These are phyloP conservation scores for Phaeodactylum tricornutum DNA, from an alignment of 108 stramenopile species.

Conservation along the genomic window DNA sequence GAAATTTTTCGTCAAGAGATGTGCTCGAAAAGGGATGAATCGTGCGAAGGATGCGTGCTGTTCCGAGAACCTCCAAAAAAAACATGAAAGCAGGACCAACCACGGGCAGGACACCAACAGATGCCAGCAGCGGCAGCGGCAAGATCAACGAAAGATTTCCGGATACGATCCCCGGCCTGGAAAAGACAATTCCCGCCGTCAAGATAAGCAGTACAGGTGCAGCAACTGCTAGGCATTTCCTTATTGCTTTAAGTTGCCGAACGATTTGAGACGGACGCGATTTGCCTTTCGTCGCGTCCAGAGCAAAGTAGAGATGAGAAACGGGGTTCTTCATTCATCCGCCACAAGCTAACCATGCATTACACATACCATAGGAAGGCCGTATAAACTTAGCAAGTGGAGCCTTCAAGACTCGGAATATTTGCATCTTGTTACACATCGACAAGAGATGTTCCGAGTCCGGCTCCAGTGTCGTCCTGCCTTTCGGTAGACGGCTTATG, in stretches of 20 bases:
- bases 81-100: constrained; percentile 49
- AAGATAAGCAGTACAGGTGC: constrained; percentile 26
- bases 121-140: constrained; percentile 51
- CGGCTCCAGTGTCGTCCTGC: constrained; percentile 44
- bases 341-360: too few relatives aligned
- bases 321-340: too few relatives aligned
- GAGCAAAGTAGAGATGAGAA: too few relatives aligned
- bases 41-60: constrained; percentile 54
- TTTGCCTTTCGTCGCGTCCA: too few relatives aligned
- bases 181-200: constrained; percentile 30
- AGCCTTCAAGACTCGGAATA: constrained; percentile 52
- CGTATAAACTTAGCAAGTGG: constrained; percentile 56
- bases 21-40: constrained; percentile 51
- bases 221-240: constrained; percentile 20
- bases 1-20: not conserved
- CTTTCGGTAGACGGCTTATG: constrained; percentile 13
- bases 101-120: constrained; percentile 47
- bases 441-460: constrained; percentile 43
- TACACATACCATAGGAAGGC: constrained; percentile 18
- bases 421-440: constrained; percentile 52
- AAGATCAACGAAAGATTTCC: constrained; percentile 20
- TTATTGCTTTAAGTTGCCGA: constrained; percentile 45
- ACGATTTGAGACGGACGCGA: constrained; percentile 39
- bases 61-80: constrained; percentile 58
- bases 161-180: constrained; percentile 18